Base-by-base conservation (phyloP, 345 rosid genomes). In the Euphorbia pulcherrima region DNA sequence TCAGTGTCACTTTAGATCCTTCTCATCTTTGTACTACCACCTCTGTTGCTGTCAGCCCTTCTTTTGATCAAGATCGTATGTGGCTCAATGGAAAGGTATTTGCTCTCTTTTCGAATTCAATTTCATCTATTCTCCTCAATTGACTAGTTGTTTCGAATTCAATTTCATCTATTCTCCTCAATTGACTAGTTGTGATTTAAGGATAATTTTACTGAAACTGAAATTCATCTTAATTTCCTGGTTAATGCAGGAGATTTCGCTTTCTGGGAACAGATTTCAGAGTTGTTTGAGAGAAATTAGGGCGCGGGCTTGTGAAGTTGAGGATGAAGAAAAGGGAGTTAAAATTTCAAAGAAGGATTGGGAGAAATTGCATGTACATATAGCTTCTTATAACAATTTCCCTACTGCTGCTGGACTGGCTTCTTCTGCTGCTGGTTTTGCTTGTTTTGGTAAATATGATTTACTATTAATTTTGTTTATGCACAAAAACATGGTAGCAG, bases 321-420 rank as follows among this genome's bases (percentile, higher is more conserved):
- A 89, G 79, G 95, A 91, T 74, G 75, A 83, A 82, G 92, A 87
- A 71, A 91, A 80, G 67, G 90, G 97, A 4, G 67, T 94, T 71
- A 88, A 83, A 83, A 88, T 92, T 24, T 79, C 69, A 52, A 89
- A 89, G 84, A 81, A 85, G 68, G 97, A 91, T 62, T 94, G 96
- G 99, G 89, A 88, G 73, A 88, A 83, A 55, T 28, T 94, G 82
- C 82, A 89, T 69, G 62, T 94, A 0, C 97, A 89, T 71, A 85
- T 92, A 81, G 95, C 99, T 68, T 94, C 99, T 12, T 89, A 76
- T 69, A 94, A 94, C 77, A 92, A 87, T 72, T 94, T 94, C 67
- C 99, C 99, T 48, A 89, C 97, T 35, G 99, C 97, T 64, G 99
- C 97, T 79, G 99, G 99, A 23, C 80, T 94, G 82, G 99, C 99